phyloP scores from a whole-genome alignment of 2,329 filamentous ascomycete species.

The Cadophora gregata region DNA sequence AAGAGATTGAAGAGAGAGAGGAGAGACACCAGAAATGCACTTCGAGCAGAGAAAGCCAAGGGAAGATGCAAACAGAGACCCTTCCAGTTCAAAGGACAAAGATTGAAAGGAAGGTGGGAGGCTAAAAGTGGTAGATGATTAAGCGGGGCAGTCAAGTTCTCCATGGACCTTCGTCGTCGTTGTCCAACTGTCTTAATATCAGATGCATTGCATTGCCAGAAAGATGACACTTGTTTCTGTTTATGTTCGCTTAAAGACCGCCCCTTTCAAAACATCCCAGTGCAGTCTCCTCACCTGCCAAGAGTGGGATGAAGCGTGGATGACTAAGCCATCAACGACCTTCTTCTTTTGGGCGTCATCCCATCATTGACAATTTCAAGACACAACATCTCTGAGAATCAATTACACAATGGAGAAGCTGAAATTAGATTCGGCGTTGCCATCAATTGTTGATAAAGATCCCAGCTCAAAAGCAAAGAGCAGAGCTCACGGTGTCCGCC shows the following conservation, averaged over 20 bases:
- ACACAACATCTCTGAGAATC: neutral
- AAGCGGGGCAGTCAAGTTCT: neutral
- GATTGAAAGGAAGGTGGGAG: slow-evolving; percentile 3
- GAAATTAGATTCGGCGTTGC: neutral
- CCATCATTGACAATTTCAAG: neutral
- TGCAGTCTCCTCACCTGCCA: neutral
- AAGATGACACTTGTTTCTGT: neutral
- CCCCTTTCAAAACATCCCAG: neutral
- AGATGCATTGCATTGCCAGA: neutral
- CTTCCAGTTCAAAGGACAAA: neutral
- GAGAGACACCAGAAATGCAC: neutral
- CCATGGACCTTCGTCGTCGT: neutral
- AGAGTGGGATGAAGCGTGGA: neutral
- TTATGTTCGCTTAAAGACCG: neutral
- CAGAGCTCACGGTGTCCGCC: neutral
- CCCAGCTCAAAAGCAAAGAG: neutral
- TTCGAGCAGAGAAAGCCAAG: neutral
- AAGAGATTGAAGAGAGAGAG: neutral
- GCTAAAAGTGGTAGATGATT: neutral
- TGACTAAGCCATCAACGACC: neutral
- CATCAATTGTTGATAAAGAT: neutral
- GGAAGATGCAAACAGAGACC: neutral
- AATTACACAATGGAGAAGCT: neutral
- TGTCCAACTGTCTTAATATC: neutral
- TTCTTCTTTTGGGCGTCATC: neutral